Conservation (phyloP, 2,329 filamentous ascomycete genomes). For the Cadophora luteo-olivacea region DNA sequence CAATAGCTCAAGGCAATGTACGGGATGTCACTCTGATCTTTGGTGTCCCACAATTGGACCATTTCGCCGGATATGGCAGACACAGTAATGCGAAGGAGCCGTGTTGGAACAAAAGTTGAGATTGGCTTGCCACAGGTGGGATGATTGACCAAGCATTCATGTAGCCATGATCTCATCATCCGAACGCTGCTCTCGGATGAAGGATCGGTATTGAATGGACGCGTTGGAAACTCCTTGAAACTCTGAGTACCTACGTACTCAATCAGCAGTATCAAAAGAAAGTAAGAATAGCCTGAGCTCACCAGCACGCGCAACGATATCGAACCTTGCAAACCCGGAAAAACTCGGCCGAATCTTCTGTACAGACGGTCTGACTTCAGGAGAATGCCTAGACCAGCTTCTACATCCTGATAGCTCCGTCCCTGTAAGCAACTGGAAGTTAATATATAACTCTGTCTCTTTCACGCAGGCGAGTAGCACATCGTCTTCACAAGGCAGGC, state of each 20-base stretch:
- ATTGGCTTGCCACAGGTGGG: not conserved
- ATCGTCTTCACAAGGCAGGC: not conserved
- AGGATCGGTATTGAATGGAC: not conserved
- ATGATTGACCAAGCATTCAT: not conserved
- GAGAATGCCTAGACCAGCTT: not conserved
- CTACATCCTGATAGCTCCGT: not conserved
- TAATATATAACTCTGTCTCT: not conserved
- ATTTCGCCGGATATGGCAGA: not conserved
- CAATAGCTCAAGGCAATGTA: constrained; percentile 2
- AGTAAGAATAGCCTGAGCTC: not conserved
- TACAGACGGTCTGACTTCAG: too few species aligned
- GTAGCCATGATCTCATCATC: not conserved
- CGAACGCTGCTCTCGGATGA: not conserved
- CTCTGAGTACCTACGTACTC: not conserved
- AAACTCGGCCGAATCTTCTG: too few species aligned
- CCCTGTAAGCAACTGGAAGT: not conserved
- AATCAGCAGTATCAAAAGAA: not conserved
- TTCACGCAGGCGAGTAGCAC: not conserved
- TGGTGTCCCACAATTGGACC: not conserved
- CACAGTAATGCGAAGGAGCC: not conserved
- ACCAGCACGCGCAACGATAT: not conserved
- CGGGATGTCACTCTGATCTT: not conserved
- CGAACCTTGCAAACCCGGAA: not conserved
- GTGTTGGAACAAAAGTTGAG: not conserved
- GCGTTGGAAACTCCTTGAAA: not conserved